These are phyloP conservation scores for Drosera spatulata DNA, from an alignment of 179 eudicot species.

Conservation along the genomic window DNA sequence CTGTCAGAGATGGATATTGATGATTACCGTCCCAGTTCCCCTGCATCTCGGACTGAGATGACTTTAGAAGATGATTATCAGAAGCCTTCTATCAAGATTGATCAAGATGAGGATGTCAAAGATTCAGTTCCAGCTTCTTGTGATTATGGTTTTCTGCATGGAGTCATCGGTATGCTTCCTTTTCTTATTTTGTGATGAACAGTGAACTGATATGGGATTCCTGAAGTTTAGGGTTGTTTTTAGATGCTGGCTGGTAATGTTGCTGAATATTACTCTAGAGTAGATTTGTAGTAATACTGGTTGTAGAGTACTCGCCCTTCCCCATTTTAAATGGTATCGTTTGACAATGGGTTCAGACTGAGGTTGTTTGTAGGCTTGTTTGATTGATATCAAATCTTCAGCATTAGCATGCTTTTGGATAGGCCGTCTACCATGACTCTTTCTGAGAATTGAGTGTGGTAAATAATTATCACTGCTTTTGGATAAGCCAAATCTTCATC, in stretches of 20 bases:
- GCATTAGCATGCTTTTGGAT: too few relatives aligned
- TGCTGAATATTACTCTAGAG: too few relatives aligned
- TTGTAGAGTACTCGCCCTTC: too few relatives aligned
- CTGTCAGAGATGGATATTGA: constrained; percentile 53
- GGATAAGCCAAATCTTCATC: too few relatives aligned
- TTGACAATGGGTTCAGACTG: too few relatives aligned
- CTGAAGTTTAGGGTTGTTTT: neutral
- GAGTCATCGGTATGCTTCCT: constrained; percentile 47
- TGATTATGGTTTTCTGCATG: constrained; percentile 19
- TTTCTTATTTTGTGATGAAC: neutral
- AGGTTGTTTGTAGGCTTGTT: too few relatives aligned
- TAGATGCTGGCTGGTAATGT: neutral
- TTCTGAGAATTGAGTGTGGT: too few relatives aligned
- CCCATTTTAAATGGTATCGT: too few relatives aligned
- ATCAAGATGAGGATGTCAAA: constrained; percentile 21
- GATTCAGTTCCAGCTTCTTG: constrained; percentile 21
- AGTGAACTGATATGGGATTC: neutral
- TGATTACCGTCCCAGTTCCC: constrained; percentile 41
- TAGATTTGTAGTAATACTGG: too few relatives aligned
- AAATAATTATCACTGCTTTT: too few relatives aligned
- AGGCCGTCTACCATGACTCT: too few relatives aligned
- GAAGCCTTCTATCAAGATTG: constrained; percentile 21
- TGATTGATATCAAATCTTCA: too few relatives aligned
- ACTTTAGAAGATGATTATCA: constrained; percentile 33
- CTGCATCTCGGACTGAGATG: constrained; percentile 42